Evolutionary conservation across 2,329 filamentous ascomycete genomes (phyloP).

Genomic region (Trichoderma endophyticum): DNA sequence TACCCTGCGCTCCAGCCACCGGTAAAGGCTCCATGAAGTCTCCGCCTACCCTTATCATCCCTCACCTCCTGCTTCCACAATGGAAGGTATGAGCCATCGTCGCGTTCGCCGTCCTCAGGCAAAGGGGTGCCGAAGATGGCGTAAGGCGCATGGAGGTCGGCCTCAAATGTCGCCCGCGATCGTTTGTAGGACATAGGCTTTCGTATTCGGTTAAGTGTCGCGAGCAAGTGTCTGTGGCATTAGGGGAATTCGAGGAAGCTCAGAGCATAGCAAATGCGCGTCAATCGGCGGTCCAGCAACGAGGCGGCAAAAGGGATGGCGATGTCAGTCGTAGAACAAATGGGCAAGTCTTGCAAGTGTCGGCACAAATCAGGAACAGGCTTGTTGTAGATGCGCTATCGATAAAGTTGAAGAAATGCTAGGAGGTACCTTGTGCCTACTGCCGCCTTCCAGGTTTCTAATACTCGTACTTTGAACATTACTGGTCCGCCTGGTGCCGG

Average conservation of each 20-base stretch:
- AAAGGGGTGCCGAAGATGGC: constrained; percentile 82
- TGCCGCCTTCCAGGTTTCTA: background rate
- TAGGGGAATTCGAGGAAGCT: background rate
- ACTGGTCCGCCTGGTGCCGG: background rate
- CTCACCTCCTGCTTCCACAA: constrained; percentile 98
- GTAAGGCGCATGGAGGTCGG: constrained; percentile 70
- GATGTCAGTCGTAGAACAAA: background rate
- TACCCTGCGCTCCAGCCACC: constrained; percentile 96
- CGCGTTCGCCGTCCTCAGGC: constrained; percentile 75
- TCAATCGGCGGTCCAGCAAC: no score
- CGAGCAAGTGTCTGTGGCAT: background rate
- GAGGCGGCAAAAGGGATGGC: background rate
- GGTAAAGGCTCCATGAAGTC: constrained; percentile 93
- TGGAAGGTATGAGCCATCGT: constrained; percentile 89
- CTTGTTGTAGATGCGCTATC: constrained; percentile 8
- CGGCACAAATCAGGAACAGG: background rate
- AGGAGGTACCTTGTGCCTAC: background rate
- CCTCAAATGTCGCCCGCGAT: constrained; percentile 73
- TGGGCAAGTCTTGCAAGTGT: background rate
- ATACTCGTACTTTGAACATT: background rate
- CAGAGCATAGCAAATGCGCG: background rate
- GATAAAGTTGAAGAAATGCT: constrained; percentile 6
- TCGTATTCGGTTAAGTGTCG: background rate
- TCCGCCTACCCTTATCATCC: constrained; percentile 85
- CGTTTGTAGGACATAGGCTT: constrained; percentile 72